Conservation (phyloP, 768 basidiomycete genomes). For the Serendipita sp. region DNA sequence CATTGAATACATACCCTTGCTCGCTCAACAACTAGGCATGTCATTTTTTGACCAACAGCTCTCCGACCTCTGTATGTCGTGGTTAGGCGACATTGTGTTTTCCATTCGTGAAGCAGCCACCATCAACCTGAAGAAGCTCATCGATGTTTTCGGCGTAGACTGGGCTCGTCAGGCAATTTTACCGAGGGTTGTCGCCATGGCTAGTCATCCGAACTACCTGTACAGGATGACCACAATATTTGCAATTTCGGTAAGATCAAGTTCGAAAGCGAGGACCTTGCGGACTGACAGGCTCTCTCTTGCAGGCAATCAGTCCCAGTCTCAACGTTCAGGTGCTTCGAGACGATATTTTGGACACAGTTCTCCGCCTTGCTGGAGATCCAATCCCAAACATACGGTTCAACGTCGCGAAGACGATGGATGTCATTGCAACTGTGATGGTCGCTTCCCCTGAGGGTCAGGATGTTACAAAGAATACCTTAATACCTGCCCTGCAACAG, state of each 20-base stretch:
- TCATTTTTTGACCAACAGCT: conserved; percentile 96
- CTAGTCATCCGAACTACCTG: conserved; percentile 87
- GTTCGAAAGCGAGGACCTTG: background rate
- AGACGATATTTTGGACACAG: conserved; percentile 66
- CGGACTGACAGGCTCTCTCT: conserved; percentile 7
- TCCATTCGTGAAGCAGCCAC: conserved; percentile 98
- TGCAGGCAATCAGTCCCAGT: conserved; percentile 84
- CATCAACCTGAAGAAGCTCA: conserved; percentile 87
- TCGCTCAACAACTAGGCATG: conserved; percentile 93
- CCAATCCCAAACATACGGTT: conserved; percentile 98
- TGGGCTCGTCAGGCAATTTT: conserved; percentile 92
- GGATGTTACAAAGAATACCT: conserved; percentile 52
- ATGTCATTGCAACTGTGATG: conserved; percentile 65
- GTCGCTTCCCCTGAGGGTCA: conserved; percentile 48
- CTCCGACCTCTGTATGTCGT: conserved; percentile 94
- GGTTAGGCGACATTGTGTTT: conserved; percentile 96
- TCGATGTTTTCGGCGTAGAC: conserved; percentile 95
- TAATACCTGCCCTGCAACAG: conserved; percentile 71
- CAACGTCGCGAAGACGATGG: conserved; percentile 91
- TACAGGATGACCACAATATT: conserved; percentile 98
- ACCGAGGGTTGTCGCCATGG: conserved; percentile 95
- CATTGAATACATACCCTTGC: conserved; percentile 98
- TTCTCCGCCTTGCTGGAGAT: conserved; percentile 69
- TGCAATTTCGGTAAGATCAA: conserved; percentile 70
- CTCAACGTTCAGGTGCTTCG: conserved; percentile 70